Evolutionary conservation across 257 asterid genomes (phyloP).

Genomic region (Parsonsia alboflavescens): DNA sequence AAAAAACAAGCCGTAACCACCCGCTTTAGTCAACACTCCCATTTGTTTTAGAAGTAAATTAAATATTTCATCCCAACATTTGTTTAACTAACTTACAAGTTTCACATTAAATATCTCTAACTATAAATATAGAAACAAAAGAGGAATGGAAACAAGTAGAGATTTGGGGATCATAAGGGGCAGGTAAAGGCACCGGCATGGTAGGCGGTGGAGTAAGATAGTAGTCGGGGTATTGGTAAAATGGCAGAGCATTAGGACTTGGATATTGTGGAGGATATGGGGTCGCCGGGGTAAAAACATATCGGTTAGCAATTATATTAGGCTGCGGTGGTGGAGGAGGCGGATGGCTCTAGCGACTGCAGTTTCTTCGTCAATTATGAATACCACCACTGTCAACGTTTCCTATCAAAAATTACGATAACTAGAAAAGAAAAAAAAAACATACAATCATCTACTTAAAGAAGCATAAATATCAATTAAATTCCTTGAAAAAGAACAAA

Average conservation of each 20-base stretch:
- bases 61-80: too few relatives aligned
- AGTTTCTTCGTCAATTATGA: constrained; percentile 55
- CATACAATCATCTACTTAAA: not conserved
- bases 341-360: constrained; percentile 65
- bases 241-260: constrained; percentile 66
- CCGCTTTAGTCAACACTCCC: too few relatives aligned
- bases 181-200: constrained; percentile 65
- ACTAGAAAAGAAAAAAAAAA: not conserved
- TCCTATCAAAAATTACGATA: constrained; percentile 52
- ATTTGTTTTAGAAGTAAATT: too few relatives aligned
- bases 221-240: constrained; percentile 78
- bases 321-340: constrained; percentile 77
- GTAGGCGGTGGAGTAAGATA: constrained; percentile 58
- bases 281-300: constrained; percentile 96
- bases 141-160: too few relatives aligned
- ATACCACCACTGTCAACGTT: constrained; percentile 75
- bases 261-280: constrained; percentile 84
- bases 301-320: constrained; percentile 65
- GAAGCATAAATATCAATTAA: not conserved
- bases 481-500: not conserved
- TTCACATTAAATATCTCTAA: too few relatives aligned
- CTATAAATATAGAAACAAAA: too few relatives aligned
- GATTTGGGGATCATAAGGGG: constrained; percentile 77
- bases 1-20: too few relatives aligned
- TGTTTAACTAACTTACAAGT: too few relatives aligned